Evolutionary conservation across 768 basidiomycete genomes (phyloP).

Genomic region (Boletus rubropictus): DNA sequence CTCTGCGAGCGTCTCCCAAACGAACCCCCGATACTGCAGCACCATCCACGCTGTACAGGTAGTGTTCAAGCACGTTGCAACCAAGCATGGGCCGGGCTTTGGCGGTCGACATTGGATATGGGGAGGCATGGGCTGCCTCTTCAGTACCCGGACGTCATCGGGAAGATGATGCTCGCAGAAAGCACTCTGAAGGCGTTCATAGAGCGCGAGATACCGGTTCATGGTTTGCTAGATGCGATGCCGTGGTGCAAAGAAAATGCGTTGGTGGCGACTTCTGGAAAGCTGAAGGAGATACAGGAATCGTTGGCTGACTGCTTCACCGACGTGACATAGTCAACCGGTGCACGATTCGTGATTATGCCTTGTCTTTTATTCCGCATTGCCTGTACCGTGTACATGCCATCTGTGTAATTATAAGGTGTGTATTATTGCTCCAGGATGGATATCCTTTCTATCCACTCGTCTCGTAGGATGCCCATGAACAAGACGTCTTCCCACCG

Average conservation of each 20-base stretch:
- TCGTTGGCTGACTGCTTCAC: conserved; percentile 43
- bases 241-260: conserved; percentile 42
- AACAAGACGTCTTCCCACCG: conserved; percentile 35
- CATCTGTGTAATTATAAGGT: conserved; percentile 6
- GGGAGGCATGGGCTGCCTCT: conserved; percentile 36
- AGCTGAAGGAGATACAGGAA: conserved; percentile 43
- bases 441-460: conserved; percentile 31
- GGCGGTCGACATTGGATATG: conserved; percentile 40
- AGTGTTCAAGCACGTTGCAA: conserved; percentile 37
- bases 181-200: conserved; percentile 42
- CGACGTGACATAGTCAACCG: conserved; percentile 30
- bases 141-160: conserved; percentile 41
- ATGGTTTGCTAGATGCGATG: conserved; percentile 39
- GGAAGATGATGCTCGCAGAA: conserved; percentile 43
- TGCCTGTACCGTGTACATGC: conserved; percentile 7
- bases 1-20: conserved; percentile 40
- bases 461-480: conserved; percentile 38
- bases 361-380: not conserved
- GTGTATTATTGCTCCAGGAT: conserved; percentile 15
- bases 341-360: not conserved
- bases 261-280: conserved; percentile 37
- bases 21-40: conserved; percentile 39
- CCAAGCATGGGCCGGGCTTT: conserved; percentile 41
- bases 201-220: conserved; percentile 37
- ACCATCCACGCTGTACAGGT: conserved; percentile 37